Base-by-base conservation (phyloP, 1,284 basidiomycete genomes). In the Rhodotorula sp. region DNA sequence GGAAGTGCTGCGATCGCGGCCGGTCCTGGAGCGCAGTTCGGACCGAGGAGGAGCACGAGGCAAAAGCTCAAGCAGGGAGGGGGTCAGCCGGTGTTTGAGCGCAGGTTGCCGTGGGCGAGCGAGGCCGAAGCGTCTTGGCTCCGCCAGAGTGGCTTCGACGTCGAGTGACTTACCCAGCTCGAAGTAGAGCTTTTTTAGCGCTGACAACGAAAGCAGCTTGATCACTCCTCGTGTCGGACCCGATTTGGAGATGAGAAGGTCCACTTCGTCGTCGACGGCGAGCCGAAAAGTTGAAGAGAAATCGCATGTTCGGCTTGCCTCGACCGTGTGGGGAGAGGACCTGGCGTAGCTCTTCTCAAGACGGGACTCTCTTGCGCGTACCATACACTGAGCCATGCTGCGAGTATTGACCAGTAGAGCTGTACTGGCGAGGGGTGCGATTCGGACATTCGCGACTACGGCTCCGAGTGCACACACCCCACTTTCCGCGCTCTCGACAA, bases 71-170 rank as follows among this genome's bases (percentile, higher is more conserved):
- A 45, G 48, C 61, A 58, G 62, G 61, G 53, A 26, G 53, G 53
- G 14, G 53, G 58, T 15, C 56, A 37, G 49, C 29, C 37, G 14
- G 46, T 33, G n/a, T 62, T 51, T 18, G 48, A 57, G 37, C 48
- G 66, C 2, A 37, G 17, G 60, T 29, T 67, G 33, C 54, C 46
- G 46, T 67, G 66, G 66, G 33, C 48, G 45, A 62, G 60, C 44
- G 20, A 29, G n/a, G 60, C 22, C 17, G 66, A 67, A 26, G 66
- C 60, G 29, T 59, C 65, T 17, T 71, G 62, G 58, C 24, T 71
- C 8, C 53, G 69, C 6, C n/a, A 51, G 42, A 71, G 69, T 44
- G 66, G 69, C 14, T 65, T 71, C n/a, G 60, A 29, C 30, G 53
- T 29, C 26, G 37, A 42, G 37, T 42, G 37, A 42, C 37, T 12